A percentile compares a stretch with the other conserved stretches of the same genome.
These are phyloP conservation scores for Trypanosoma grayi DNA, from an alignment of 208 protist genomes.

Conservation along the genomic window DNA sequence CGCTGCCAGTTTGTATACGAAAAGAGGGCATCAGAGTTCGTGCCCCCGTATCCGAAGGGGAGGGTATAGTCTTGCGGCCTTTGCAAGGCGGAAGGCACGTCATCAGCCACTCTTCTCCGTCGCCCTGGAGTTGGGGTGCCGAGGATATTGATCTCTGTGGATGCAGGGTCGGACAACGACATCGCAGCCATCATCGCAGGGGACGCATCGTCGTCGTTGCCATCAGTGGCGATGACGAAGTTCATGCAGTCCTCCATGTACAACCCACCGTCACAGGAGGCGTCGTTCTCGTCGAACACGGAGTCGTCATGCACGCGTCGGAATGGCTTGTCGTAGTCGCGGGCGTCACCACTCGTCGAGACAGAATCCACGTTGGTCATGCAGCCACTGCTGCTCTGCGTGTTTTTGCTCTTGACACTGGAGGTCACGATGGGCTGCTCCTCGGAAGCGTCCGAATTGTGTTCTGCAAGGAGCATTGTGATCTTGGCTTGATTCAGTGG, in stretches of 20 bases:
- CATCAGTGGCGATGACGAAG: slow-evolving; percentile 6
- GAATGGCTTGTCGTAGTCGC: not conserved
- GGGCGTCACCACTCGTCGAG: not conserved
- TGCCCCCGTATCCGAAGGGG: too few relatives aligned
- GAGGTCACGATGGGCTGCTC: too few relatives aligned
- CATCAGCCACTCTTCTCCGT: too few relatives aligned
- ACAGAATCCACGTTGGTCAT: not conserved
- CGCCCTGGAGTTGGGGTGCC: too few relatives aligned
- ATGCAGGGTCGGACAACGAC: not conserved
- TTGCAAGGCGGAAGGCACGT: too few relatives aligned
- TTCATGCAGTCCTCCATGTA: slow-evolving; percentile 13
- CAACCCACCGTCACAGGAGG: not conserved
- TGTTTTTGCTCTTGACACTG: too few relatives aligned
- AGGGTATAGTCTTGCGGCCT: too few relatives aligned
- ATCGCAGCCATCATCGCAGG: not conserved
- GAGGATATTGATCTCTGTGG: too few relatives aligned
- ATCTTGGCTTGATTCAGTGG: too few relatives aligned
- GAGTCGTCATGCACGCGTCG: not conserved
- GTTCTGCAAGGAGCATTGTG: too few relatives aligned
- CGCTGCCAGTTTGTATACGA: slow-evolving; percentile 1
- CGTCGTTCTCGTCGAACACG: not conserved
- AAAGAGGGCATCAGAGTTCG: slow-evolving; percentile 9
- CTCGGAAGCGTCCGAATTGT: too few relatives aligned
- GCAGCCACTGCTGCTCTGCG: too few relatives aligned
- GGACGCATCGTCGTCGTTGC: not conserved